Base-by-base conservation (phyloP, 2,329 filamentous ascomycete genomes). In the Sclerotinia glacialis region DNA sequence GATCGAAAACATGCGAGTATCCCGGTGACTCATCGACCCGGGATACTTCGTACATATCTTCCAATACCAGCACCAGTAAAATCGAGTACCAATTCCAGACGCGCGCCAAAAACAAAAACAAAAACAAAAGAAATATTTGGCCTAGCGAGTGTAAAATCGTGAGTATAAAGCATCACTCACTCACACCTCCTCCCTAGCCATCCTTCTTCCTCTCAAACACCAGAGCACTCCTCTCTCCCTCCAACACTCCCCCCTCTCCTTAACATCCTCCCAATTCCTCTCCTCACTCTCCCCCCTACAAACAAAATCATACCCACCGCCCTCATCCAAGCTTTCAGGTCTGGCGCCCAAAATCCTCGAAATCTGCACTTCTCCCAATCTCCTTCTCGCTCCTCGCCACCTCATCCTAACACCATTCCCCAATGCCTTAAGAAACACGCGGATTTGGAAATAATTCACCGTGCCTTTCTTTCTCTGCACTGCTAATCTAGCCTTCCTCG, bases 221-320 rank as follows among this genome's bases (percentile, higher is more conserved):
- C 7, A 6, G 11, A 1, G 1, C 52, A 54, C 9, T 54, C 28
- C 21, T 7, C 18, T 42, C 47, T 8, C 47, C 8, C 7, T 53
- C 47, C 6, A 34, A 26, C 16, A 37, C 28, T 23, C 28, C 40
- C 58, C 28, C 42, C 26, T 49, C 21, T 1, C 28, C 8, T n/a
- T 53, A 23, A 40, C 23, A 61, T 50, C 46, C 12, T 50, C 59
- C 31, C 14, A 50, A 23, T 8, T 31, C 31, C 11, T 37, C 18
- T 61, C 46, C n/a, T 21, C 56, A 8, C n/a, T 21, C n/a, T 18
- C 58, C 2, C 58, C 58, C 14, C 58, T 50, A 40, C 59, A 49
- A 61, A 61, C 59, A 37, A 59, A 59, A 37, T 40, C 59, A 9
- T 40, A 61, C 12, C 8, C 28, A 5, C 37, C n/a, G 4, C 31